Percentiles rank a stretch among this genome's conserved stretches.
Conservation (phyloP, 2,329 filamentous ascomycete genomes). For the Albifimbria verrucaria region DNA sequence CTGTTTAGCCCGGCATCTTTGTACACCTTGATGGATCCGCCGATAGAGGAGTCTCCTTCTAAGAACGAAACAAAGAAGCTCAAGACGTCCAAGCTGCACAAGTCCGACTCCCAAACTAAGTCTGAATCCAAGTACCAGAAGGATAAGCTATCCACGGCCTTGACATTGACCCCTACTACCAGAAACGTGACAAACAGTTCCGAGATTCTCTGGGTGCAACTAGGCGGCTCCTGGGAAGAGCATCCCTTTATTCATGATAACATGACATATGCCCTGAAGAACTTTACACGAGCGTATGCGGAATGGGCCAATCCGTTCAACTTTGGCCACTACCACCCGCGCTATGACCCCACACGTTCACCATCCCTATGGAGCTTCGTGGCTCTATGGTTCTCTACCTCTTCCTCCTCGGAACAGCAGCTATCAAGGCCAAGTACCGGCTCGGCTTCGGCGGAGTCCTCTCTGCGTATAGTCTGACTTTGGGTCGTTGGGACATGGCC, state of each 20-base stretch:
- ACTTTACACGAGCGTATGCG: constrained; percentile 32
- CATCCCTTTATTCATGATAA: constrained; percentile 36
- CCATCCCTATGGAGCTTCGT: constrained; percentile 38
- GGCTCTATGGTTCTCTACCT: constrained; percentile 38
- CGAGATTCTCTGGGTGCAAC: constrained; percentile 29
- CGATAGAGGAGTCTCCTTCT: constrained; percentile 10
- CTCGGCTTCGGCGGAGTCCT: constrained; percentile 24
- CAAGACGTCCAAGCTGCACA: constrained; percentile 1
- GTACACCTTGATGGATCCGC: constrained; percentile 20
- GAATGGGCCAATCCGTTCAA: constrained; percentile 41
- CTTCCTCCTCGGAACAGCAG: constrained; percentile 35
- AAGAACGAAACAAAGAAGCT: constrained; percentile 5
- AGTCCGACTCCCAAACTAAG: not conserved
- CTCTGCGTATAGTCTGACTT: constrained; percentile 27
- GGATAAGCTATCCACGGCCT: too few relatives aligned
- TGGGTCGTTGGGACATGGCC: constrained; percentile 38
- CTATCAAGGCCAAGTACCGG: constrained; percentile 31
- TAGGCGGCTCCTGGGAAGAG: constrained; percentile 39
- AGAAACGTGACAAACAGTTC: constrained; percentile 26
- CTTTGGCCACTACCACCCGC: constrained; percentile 34
- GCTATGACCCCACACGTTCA: constrained; percentile 40
- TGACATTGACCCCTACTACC: not conserved
- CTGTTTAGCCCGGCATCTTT: constrained; percentile 24
- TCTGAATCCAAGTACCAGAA: too few relatives aligned
- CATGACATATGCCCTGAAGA: constrained; percentile 32